phyloP scores from a whole-genome alignment of 306 rosid genomes.

The Quercus variabilis region DNA sequence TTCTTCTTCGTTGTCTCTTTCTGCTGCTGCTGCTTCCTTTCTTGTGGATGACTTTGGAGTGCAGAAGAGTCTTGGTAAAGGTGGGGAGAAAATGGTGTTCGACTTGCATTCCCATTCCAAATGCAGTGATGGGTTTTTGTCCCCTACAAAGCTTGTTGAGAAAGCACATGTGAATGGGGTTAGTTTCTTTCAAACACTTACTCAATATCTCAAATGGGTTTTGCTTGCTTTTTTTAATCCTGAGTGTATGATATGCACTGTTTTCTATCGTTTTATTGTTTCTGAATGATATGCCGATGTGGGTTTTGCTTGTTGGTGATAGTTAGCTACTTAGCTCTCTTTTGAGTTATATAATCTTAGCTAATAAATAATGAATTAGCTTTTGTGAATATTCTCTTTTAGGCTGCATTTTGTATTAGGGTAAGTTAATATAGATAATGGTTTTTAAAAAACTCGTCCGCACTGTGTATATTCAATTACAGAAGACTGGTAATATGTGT shows the following conservation, averaged over 20 bases:
- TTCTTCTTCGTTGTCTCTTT: background rate
- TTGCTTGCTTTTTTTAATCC: background rate
- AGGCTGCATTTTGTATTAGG: background rate
- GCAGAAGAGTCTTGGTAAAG: slow-evolving; percentile 59
- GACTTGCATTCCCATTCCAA: slow-evolving; percentile 94
- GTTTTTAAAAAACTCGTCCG: no score
- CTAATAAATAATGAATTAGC: background rate
- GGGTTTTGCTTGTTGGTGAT: background rate
- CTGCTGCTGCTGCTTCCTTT: slow-evolving; percentile 38
- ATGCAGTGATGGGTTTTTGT: slow-evolving; percentile 90
- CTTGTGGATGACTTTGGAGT: slow-evolving; percentile 87
- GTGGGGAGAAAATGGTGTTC: slow-evolving; percentile 62
- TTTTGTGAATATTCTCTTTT: background rate
- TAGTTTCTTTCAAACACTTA: slow-evolving; percentile 25
- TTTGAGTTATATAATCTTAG: background rate
- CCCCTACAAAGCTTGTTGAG: slow-evolving; percentile 85
- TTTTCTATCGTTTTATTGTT: background rate
- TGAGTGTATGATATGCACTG: background rate
- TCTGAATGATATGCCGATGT: background rate
- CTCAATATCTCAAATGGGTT: background rate
- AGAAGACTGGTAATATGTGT: no score
- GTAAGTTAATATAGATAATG: background rate
- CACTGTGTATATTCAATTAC: no score
- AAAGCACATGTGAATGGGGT: slow-evolving; percentile 87
- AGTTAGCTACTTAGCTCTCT: no score